phyloP scores from a whole-genome alignment of 305 asterid genomes.

The Fraxinus xanthoxyloides region DNA sequence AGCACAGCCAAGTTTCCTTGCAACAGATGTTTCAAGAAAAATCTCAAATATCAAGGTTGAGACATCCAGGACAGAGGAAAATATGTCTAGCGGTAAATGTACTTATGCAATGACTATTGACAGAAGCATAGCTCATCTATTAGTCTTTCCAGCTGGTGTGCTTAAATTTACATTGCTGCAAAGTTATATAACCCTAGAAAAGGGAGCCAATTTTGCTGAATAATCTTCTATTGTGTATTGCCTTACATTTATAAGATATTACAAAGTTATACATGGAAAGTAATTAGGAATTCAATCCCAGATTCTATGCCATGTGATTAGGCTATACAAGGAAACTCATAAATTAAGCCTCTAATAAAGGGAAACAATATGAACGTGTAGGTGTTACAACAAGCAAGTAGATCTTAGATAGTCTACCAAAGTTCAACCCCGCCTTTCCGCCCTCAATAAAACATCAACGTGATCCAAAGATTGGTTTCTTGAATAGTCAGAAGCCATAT shows the following conservation, averaged over 20 bases:
- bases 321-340: no score
- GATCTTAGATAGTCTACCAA: background rate
- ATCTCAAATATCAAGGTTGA: background rate
- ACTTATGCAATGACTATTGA: background rate
- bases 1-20: background rate
- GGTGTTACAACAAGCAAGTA: background rate
- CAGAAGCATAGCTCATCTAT: background rate
- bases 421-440: background rate
- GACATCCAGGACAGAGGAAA: background rate
- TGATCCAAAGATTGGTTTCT: background rate
- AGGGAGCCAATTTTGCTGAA: background rate
- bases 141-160: background rate
- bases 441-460: background rate
- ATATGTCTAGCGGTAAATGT: no score
- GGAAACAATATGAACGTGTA: background rate
- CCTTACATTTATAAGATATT: no score
- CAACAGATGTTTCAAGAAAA: background rate
- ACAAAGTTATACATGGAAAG: no score
- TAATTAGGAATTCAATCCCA: no score
- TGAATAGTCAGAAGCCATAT: background rate
- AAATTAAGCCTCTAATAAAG: no score
- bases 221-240: no score
- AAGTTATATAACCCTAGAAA: background rate
- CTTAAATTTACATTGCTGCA: background rate
- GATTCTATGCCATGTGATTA: no score